These are phyloP conservation scores for Calycina marina DNA, from an alignment of 2,329 filamentous ascomycete species.

Conservation along the genomic window DNA sequence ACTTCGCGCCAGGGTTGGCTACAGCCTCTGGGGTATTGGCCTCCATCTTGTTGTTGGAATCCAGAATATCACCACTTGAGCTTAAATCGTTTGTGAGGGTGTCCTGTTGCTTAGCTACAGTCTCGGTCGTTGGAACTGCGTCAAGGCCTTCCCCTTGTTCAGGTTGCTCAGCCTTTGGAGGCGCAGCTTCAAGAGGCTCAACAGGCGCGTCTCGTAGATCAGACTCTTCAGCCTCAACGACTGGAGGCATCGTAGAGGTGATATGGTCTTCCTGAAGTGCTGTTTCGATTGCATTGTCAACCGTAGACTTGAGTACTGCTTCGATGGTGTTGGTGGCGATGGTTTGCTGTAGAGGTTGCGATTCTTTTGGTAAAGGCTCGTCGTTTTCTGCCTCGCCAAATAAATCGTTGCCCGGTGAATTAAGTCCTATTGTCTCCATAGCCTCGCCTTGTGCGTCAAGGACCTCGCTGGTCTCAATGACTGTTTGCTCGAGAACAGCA, in stretches of 20 bases:
- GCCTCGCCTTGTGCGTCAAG: not conserved
- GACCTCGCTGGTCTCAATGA: slow-evolving; percentile 2
- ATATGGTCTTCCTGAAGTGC: slow-evolving; percentile 14
- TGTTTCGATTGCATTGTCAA: slow-evolving; percentile 8
- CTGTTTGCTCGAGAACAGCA: no score
- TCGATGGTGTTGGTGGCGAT: slow-evolving; percentile 12
- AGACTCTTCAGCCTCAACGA: slow-evolving; percentile 20
- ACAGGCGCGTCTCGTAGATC: slow-evolving; percentile 16
- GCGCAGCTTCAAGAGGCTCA: slow-evolving; percentile 4
- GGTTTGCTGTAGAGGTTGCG: slow-evolving; percentile 3
- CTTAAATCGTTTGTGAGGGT: no score
- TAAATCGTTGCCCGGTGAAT: not conserved
- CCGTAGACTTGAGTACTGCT: not conserved
- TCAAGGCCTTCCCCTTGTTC: no score
- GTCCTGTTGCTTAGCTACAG: no score
- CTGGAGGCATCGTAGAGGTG: slow-evolving; percentile 17
- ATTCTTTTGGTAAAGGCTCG: slow-evolving; percentile 2
- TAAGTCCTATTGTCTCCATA: not conserved
- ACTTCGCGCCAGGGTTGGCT: not conserved
- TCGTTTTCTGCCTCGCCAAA: slow-evolving; percentile 2
- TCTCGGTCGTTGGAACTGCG: no score
- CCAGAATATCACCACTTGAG: no score
- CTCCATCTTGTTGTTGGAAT: not conserved
- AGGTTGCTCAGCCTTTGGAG: not conserved
- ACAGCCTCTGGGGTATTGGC: not conserved